Evolutionary conservation across 768 basidiomycete genomes (phyloP), one percentile per base, ranked within the genome.

Genomic region (Ramaria sp.): DNA sequence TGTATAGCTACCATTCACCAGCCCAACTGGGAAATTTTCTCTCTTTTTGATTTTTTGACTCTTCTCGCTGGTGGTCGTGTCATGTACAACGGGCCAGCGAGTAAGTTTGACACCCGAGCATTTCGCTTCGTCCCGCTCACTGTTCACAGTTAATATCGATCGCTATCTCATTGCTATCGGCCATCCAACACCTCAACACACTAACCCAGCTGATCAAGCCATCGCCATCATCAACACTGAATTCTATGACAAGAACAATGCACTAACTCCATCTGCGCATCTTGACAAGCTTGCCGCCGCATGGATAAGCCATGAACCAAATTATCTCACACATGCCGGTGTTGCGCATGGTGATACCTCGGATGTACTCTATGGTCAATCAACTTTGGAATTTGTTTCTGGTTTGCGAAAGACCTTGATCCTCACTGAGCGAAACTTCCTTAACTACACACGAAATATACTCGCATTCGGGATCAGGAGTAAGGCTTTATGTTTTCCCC

Each of bases 1-100:
- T 74, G 84, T 33, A 74, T 86, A 47, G 78, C 80, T 17, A 81
- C 81, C 4, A 82, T 88, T 53, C 85, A 88, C 61, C 84, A 86
- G 57, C 84, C 84, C 0, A 75, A 78, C 20, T 76, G 77, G 22
- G 80, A 80, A 57, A 82, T 82, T 0, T 77, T 84, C 50, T 63
- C 75, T 0, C 75, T 81, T 45, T 86, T 88, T 64, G 80, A 80
- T 49, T 71, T 78, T 33, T 69, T 86, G 12, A 67, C 83, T 31
- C 69, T 88, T 22, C 73, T 88, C 12, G 72, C 82, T 0, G 73
- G 74, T 34, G 84, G 84, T 0, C 69, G 69, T 47, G 68, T 72
- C 49, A 57, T 24, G 15, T 49, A 49, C n/a, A 15, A 17, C n/a
- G 48, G 48, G 7, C 24, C 48, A 30, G 17, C 24, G 11, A 20